A percentile compares a stretch with the other conserved stretches of the same genome.
phyloP scores from a whole-genome alignment of 371 early-diverging fungal species.

The Rhizopus arrhizus region DNA sequence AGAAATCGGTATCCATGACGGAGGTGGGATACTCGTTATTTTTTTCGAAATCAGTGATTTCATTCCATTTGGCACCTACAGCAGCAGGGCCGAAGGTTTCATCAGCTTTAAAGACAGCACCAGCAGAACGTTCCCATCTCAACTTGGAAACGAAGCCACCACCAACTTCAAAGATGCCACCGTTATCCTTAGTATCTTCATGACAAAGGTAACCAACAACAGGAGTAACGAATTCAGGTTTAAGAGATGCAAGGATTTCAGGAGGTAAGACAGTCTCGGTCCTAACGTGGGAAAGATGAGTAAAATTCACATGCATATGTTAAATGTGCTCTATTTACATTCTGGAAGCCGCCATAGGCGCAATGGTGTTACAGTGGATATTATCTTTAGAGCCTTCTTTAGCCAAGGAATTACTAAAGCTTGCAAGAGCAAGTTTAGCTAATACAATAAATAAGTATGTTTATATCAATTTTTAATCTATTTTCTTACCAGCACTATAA shows the following conservation, averaged over 20 bases:
- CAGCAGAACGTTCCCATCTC: slow-evolving; percentile 90
- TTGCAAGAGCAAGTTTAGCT: slow-evolving; percentile 94
- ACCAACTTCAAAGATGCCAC: slow-evolving; percentile 91
- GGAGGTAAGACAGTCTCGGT: slow-evolving; percentile 94
- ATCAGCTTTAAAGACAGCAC: slow-evolving; percentile 92
- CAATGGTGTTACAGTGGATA: slow-evolving; percentile 91
- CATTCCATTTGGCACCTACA: slow-evolving; percentile 72
- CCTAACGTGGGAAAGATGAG: slow-evolving; percentile 24
- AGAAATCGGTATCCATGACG: slow-evolving; percentile 84
- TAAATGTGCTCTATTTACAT: slow-evolving; percentile 56
- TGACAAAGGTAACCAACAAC: slow-evolving; percentile 92
- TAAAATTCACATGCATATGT: slow-evolving; percentile 6
- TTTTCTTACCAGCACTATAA: slow-evolving; percentile 72
- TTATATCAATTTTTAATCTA: background rate
- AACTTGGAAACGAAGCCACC: slow-evolving; percentile 94
- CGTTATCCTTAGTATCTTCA: slow-evolving; percentile 84
- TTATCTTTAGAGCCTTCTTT: slow-evolving; percentile 94
- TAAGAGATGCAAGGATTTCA: slow-evolving; percentile 88
- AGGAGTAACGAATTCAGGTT: slow-evolving; percentile 97
- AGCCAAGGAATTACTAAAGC: slow-evolving; percentile 90
- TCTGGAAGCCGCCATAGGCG: slow-evolving; percentile 95
- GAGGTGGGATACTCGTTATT: slow-evolving; percentile 71
- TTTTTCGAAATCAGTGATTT: slow-evolving; percentile 77
- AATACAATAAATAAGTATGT: slow-evolving; percentile 1
- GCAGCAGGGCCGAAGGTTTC: slow-evolving; percentile 83